Evolutionary conservation across 306 rosid genomes (phyloP), one percentile per base, ranked within the genome.

Genomic region (Begonia peltatifolia): DNA sequence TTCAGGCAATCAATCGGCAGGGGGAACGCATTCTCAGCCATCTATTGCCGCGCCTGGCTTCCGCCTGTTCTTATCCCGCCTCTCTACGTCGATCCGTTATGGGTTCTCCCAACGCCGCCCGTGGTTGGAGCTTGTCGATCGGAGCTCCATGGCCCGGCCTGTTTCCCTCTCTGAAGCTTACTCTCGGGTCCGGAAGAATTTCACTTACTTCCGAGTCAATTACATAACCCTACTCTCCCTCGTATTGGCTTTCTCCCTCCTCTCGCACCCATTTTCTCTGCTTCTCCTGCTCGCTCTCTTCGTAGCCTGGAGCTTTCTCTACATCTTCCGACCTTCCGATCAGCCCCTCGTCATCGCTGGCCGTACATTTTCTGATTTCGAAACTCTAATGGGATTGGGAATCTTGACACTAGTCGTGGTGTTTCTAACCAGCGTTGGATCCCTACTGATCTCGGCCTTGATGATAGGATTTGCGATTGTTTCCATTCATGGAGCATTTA

Each of bases 311-410:
- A 73, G 87, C 18, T 92, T 92, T 70, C 96, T 92, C 25, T 86
- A 92, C 79, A 77, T 83, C 61, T 81, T 92, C 83, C 96, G 99
- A 10, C 94, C 99, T 6, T 44, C 99, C 4, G 99, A 92, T 54
- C 99, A 84, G 65, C 96, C 99, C 4, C 75, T 92, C 11, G 87
- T 92, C 53, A 36, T 92, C 22, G 59, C 87, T 14, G 94, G 94
- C 48, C 83, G 94, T 6, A 67, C 85, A 3, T 92, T 75, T 71
- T 54, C 87, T 12, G 94, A 87, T n/a, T 81, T 76, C 13, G 94
- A 92, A 52, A 87, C 93, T 10, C 75, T 92, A 6, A 63, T 70
- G 11, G 60, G 81, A 12, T 72, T 92, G 62, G 57, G 65, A 6
- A 82, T 15, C 0, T 55, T 79, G 46, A 79, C 81, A 42, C 48